Evolutionary conservation across 192 early-diverging fungal species (phyloP), one percentile per base, ranked within the genome.

Genomic region (Umbelopsis ramanniana): DNA sequence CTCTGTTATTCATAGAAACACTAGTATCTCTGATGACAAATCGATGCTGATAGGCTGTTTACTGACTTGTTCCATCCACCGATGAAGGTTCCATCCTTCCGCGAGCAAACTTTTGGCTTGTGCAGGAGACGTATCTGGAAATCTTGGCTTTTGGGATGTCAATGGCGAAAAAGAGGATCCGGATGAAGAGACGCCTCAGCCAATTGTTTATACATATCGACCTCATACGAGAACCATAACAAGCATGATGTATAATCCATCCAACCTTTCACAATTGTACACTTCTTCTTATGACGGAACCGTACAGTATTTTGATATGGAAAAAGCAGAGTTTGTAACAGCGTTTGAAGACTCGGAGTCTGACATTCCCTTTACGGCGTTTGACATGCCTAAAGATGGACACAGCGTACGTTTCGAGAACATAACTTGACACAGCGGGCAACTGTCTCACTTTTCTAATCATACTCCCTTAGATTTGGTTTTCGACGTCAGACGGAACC

Each of bases 271-370:
- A 37, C 82, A 83, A 67, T 60, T 90, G 11, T 82, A 79, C 26
- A 76, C 85, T 1, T 83, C 81, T 1, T 90, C 88, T 0, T 90
- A 88, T 69, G 89, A 91, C 66, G 88, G 86, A 4, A 82, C 84
- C 2, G 68, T 92, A 14, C 84, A 87, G 12, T 79, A 72, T n/a
- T 75, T 89, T 69, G 90, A 92, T 69, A 75, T 92, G 72, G 79
- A 84, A 21, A 81, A 82, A 66, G 72, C 80, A 33, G 60, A 74
- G 50, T 84, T 87, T 63, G 52, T 81, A 12, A 87, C 89, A 46
- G 76, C 83, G 0, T 89, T 87, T 76, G 77, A 85, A 4, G 79
- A 85, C 10, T 63, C 79, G 12, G 70, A 80, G 3, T 67, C 76
- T 24, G 76, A 70, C 9, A 77, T 80, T 48, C 73, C 82, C 9